Percentiles rank a stretch among this genome's conserved stretches.
phyloP scores from a whole-genome alignment of 2,329 filamentous ascomycete genomes.

The Metarhizium anisopliae region DNA sequence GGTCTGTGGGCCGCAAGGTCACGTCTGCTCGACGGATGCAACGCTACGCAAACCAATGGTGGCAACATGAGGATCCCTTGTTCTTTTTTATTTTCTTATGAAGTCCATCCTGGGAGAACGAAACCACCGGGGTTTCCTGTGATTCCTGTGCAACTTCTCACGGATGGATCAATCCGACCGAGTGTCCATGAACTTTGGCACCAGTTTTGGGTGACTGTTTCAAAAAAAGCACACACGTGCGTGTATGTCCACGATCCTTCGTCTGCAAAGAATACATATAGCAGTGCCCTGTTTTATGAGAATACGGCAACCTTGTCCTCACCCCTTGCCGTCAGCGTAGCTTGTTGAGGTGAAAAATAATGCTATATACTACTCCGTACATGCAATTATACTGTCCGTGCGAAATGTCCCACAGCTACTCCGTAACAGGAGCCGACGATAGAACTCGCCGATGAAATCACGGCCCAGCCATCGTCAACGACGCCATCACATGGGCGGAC shows the following conservation, averaged over 20 bases:
- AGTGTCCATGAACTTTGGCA: neutral
- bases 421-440: no score
- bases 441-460: neutral
- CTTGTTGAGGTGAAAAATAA: no score
- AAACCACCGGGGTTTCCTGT: neutral
- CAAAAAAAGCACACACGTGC: neutral
- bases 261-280: neutral
- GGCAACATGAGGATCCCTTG: neutral
- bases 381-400: neutral
- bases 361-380: no score
- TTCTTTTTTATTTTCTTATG: neutral
- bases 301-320: neutral
- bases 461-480: neutral
- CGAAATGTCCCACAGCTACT: neutral
- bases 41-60: conserved; percentile 11
- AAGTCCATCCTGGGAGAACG: neutral
- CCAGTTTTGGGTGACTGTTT: neutral
- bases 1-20: conserved; percentile 4
- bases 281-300: neutral
- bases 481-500: neutral
- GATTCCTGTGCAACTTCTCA: neutral
- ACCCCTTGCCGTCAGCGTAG: neutral
- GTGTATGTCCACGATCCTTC: neutral
- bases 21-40: conserved; percentile 11
- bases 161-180: neutral